phyloP scores from a whole-genome alignment of 2,329 filamentous ascomycete genomes.

The Fonsecaea nubica region DNA sequence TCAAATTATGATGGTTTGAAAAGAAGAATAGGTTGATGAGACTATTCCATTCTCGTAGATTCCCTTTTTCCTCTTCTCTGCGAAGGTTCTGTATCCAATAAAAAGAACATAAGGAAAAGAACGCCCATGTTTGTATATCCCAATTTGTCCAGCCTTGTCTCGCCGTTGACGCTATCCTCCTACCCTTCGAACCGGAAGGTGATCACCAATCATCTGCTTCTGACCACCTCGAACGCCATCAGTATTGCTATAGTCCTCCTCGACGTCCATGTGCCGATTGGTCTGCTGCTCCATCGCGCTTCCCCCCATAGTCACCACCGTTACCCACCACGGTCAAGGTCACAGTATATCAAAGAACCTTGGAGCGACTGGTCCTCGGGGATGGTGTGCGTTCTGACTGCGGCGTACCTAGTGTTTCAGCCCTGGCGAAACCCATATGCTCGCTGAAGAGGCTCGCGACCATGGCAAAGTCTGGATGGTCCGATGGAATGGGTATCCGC shows the following conservation, averaged over 20 bases:
- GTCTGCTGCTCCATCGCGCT: neutral
- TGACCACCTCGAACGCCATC: too few relatives aligned
- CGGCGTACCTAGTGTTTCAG: neutral
- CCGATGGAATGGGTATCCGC: neutral
- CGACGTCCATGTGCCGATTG: too few relatives aligned
- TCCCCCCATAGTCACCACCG: neutral
- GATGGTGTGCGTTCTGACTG: neutral
- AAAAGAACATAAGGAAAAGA: neutral
- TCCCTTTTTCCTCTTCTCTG: neutral
- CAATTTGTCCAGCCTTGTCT: neutral
- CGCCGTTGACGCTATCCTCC: neutral
- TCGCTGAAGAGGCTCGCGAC: conserved; percentile 4
- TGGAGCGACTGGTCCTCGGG: neutral
- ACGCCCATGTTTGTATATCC: neutral
- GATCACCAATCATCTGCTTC: too few relatives aligned
- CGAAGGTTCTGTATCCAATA: neutral
- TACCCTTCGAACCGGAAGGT: too few relatives aligned
- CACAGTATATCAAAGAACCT: neutral
- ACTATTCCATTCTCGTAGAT: neutral
- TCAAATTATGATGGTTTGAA: neutral
- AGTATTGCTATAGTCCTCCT: neutral
- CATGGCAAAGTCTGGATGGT: conserved; percentile 3
- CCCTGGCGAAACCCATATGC: conserved; percentile 3
- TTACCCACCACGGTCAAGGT: neutral
- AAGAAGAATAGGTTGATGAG: neutral